Evolutionary conservation across 2,329 filamentous ascomycete genomes (phyloP).

Genomic region (Knufia petricola): DNA sequence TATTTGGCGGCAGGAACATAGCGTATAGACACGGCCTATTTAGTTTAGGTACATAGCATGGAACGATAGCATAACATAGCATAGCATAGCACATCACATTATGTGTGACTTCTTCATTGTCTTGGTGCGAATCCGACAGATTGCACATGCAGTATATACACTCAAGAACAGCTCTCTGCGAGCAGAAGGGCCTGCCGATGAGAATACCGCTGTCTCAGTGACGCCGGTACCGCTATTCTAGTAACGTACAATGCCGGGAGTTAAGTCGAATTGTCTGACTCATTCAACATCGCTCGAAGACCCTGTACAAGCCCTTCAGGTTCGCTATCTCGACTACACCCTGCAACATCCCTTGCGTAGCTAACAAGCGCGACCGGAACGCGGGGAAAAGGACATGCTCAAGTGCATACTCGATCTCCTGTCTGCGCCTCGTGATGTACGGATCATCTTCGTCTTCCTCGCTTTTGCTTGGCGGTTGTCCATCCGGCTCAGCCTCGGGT

Average conservation of each 20-base stretch:
- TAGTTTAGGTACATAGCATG: too few species aligned
- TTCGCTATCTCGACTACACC: constrained; percentile 81
- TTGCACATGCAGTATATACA: too few species aligned
- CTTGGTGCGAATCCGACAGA: too few species aligned
- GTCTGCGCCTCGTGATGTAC: constrained; percentile 44
- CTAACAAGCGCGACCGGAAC: constrained; percentile 71
- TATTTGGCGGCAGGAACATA: background rate
- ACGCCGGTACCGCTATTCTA: too few species aligned
- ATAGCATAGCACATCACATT: background rate
- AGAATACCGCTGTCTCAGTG: too few species aligned
- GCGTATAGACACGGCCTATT: too few species aligned
- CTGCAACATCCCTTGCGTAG: constrained; percentile 66
- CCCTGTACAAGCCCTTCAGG: constrained; percentile 81
- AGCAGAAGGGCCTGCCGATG: too few species aligned
- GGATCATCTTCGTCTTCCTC: constrained; percentile 38
- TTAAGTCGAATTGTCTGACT: too few species aligned
- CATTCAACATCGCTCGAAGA: constrained; percentile 82
- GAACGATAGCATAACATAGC: too few species aligned
- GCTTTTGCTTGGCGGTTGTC: too few species aligned
- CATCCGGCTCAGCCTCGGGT: constrained; percentile 10
- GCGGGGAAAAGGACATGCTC: constrained; percentile 87
- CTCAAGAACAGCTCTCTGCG: too few species aligned
- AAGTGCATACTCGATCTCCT: constrained; percentile 62
- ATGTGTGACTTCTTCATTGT: background rate
- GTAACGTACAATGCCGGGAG: too few species aligned